Evolutionary conservation across 2,329 filamentous ascomycete genomes (phyloP).

Genomic region (Claviceps capensis): DNA sequence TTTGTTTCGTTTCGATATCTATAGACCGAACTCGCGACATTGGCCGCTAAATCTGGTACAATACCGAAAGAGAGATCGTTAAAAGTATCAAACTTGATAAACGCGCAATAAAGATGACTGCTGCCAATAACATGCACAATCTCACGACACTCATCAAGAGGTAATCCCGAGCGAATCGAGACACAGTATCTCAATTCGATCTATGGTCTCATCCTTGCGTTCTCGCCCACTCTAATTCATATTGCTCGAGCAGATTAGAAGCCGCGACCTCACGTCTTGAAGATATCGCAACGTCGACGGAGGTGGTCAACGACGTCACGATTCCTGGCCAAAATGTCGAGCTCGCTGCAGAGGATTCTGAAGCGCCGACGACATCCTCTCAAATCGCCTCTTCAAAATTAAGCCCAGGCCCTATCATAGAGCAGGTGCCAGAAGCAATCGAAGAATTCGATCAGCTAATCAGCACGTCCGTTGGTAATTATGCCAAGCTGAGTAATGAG

Average conservation of each 20-base stretch:
- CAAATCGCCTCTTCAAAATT: constrained; percentile 18
- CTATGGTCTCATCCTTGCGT: background rate
- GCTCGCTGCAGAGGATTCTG: constrained; percentile 17
- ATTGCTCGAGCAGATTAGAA: constrained; percentile 56
- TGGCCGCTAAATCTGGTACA: background rate
- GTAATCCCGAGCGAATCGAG: constrained; percentile 32
- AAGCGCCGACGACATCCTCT: constrained; percentile 25
- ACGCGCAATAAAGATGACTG: constrained; percentile 41
- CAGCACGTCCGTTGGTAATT: constrained; percentile 58
- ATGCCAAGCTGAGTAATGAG: constrained; percentile 62
- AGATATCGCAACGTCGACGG: constrained; percentile 76
- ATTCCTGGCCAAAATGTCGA: constrained; percentile 27
- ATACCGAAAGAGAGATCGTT: background rate
- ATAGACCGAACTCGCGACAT: background rate
- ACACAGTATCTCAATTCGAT: background rate
- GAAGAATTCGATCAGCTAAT: constrained; percentile 80
- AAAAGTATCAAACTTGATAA: background rate
- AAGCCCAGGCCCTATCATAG: constrained; percentile 18
- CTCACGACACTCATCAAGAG: constrained; percentile 95
- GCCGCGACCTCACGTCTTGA: constrained; percentile 91
- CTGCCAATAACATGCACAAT: constrained; percentile 82
- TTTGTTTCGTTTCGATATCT: background rate
- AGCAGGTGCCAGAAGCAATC: constrained; percentile 60
- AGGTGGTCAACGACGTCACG: constrained; percentile 39
- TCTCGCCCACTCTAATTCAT: background rate